Percentiles rank a stretch among this genome's conserved stretches.
These are phyloP conservation scores for Fusarium buharicum DNA, from an alignment of 2,329 filamentous ascomycete genomes.

Conservation along the genomic window DNA sequence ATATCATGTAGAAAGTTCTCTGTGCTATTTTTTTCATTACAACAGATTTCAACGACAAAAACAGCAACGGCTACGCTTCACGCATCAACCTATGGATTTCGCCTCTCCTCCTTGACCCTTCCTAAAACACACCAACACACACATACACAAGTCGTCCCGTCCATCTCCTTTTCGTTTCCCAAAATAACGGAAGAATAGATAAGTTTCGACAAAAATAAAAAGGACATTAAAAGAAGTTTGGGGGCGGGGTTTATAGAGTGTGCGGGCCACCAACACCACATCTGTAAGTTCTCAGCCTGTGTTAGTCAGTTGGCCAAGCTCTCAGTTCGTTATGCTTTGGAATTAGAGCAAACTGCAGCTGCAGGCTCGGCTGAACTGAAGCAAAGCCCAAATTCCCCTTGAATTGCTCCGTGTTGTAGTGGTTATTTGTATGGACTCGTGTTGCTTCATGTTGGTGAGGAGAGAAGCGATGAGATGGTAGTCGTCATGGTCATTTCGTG, in stretches of 20 bases:
- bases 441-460: conserved; percentile 16
- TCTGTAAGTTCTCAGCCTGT: conserved; percentile 15
- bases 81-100: conserved; percentile 34
- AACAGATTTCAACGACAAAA: conserved; percentile 38
- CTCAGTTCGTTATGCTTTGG: conserved; percentile 10
- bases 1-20: conserved; percentile 27
- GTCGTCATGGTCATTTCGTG: conserved; percentile 33
- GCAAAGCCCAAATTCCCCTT: conserved; percentile 29
- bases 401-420: conserved; percentile 32
- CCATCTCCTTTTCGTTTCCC: conserved; percentile 43
- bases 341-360: conserved; percentile 5
- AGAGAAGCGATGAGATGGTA: conserved; percentile 23
- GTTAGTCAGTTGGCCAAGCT: conserved; percentile 24
- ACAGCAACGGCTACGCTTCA: conserved; percentile 43
- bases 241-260: conserved; percentile 4
- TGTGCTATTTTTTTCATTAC: conserved; percentile 43
- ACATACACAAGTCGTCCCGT: conserved; percentile 34
- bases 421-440: conserved; percentile 15
- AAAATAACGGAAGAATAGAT: conserved; percentile 44
- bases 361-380: conserved; percentile 16
- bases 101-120: conserved; percentile 21
- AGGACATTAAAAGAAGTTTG: conserved; percentile 40
- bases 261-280: conserved; percentile 25
- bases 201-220: conserved; percentile 43
- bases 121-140: conserved; percentile 27